Evolutionary conservation across 306 rosid species (phyloP).

Genomic region (Myrica gale): DNA sequence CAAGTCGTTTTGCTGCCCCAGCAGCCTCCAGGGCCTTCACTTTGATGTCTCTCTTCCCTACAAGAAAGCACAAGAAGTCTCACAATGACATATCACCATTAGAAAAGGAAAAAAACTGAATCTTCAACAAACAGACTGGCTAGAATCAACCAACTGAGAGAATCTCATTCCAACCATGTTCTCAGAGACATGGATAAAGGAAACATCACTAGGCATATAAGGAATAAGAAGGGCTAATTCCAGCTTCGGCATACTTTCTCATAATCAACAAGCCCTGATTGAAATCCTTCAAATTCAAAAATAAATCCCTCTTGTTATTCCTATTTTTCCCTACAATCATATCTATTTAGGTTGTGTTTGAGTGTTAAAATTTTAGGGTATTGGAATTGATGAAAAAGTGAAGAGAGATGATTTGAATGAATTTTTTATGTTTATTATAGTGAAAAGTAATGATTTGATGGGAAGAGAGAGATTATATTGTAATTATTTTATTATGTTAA

Average conservation of each 20-base stretch:
- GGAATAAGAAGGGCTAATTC: background rate
- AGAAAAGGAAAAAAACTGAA: background rate
- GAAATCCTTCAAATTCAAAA: background rate
- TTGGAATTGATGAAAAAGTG: no score
- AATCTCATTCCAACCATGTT: background rate
- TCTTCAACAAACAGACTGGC: background rate
- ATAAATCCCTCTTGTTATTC: background rate
- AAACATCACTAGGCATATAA: background rate
- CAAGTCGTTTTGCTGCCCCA: constrained; percentile 75
- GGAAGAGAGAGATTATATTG: no score
- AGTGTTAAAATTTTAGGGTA: no score
- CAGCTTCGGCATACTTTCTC: background rate
- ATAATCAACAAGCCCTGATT: background rate
- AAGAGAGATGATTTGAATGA: no score
- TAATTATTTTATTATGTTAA: no score
- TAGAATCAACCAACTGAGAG: background rate
- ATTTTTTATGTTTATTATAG: no score
- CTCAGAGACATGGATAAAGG: background rate
- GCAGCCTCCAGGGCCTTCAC: constrained; percentile 88
- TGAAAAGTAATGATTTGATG: no score
- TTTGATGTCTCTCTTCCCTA: constrained; percentile 87
- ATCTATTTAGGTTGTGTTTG: no score
- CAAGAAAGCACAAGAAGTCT: constrained; percentile 28
- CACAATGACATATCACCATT: constrained; percentile 20
- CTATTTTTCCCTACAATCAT: background rate